Base-by-base conservation (phyloP, 164 flowering plant species). In the Magnolia kwangsiensis region DNA sequence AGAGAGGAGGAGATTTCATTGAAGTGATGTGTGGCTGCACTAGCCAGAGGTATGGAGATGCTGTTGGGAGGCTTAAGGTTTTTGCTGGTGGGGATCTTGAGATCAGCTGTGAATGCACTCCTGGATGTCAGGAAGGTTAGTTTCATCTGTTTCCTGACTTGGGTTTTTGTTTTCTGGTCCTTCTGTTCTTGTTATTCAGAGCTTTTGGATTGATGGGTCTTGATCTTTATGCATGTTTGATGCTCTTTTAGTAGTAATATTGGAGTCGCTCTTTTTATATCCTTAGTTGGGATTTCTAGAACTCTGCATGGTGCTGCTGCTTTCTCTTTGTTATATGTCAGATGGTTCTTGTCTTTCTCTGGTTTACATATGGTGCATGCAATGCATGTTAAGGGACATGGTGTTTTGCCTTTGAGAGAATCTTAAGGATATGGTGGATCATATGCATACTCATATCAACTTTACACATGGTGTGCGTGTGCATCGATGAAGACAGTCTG, bases 11-110 rank as follows among this genome's bases (percentile, higher is more conserved):
- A 21, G 93, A 89, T 78, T 87, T 73, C 77, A 74, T 90, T 2
- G 92, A 90, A 76, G 94, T 93, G 50, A 93, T 83, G 66, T 93
- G 98, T 81, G 98, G 98, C 10, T 93, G 98, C 82, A 93, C 98
- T 9, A 89, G 96, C 80, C 91, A 88, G 66, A 79, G 90, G 64
- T 93, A 90, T 74, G 98, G 98, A 51, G 98, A 93, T 82, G 92
- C 96, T 78, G 96, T 90, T 82, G 98, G 94, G 29, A 87, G 82
- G 81, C 96, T 93, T 86, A 93, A 89, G 92, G 92, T 93, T 86
- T 91, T 87, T 75, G 23, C 76, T 5, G 80, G 76, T 80, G 98
- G 98, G 79, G 90, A 86, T 67, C 94, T 93, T 67, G 88, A 87
- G 79, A 89, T 93, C 87, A 80, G 84, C 77, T 90, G 98, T 75